Base-by-base conservation (phyloP, 1,284 basidiomycete genomes). In the Psilocybe mexicana region DNA sequence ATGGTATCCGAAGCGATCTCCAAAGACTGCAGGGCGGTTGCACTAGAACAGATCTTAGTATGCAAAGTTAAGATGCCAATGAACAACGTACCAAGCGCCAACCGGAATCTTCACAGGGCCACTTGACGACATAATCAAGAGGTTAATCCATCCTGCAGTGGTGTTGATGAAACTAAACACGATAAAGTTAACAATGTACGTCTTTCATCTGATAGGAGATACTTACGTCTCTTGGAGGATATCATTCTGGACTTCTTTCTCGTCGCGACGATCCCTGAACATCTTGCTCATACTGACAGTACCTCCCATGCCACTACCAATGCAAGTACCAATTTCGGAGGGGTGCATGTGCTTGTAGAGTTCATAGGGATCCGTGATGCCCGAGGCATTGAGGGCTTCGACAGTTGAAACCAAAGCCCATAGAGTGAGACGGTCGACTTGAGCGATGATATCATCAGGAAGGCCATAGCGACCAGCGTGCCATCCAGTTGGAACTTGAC, bases 91-190 rank as follows among this genome's bases (percentile, higher is more conserved):
- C 91, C 96, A 99, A 62, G 97, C 97, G 65, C 97, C 96, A 62
- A 99, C 97, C 48, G 96, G 96, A 66, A 98, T 98, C 81, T 98
- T 98, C 76, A 99, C 93, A 6, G 96, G 96, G 58, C 96, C 96
- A 66, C 90, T 92, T 2, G 96, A 96, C 1, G 96, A 98, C 72
- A 98, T 76, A 7, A 98, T 83, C 10, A 99, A 81, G 45, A 99
- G 75, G 76, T 99, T 98, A 71, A 98, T 84, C 97, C 96, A 99
- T 57, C 96, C 97, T 58, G 97, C 94, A 43, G 94, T 94, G 2
- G 95, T 96, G 76, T 97, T 97, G 80, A 97, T 97, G 82, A 97
- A 96, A 38, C 92, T 94, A 57, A 2, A 55, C 36, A 33, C 1
- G 50, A 24, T 28, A 26, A 63, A 8, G 61, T 59, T 30, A 54